A percentile compares a stretch with the other conserved stretches of the same genome.
Evolutionary conservation across 2,329 filamentous ascomycete species (phyloP).

Genomic region (Fonsecaea pugnacius): DNA sequence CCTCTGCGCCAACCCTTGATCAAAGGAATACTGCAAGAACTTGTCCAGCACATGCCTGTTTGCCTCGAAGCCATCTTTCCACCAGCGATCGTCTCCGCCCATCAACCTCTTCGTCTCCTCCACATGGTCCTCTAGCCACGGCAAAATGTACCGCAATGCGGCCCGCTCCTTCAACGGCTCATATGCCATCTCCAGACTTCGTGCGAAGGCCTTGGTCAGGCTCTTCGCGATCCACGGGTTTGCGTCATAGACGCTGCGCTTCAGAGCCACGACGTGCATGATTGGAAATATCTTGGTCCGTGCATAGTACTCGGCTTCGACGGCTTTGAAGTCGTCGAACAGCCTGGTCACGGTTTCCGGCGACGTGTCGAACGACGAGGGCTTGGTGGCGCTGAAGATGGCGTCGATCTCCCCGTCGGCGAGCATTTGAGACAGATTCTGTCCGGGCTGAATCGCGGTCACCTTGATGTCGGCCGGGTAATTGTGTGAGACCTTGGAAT

Average conservation of each 20-base stretch:
- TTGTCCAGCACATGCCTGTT: slow-evolving; percentile 35
- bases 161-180: slow-evolving; percentile 28
- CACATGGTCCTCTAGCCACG: slow-evolving; percentile 35
- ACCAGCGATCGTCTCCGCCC: slow-evolving; percentile 22
- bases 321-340: slow-evolving; percentile 34
- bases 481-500: slow-evolving; percentile 38
- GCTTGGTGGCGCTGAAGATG: slow-evolving; percentile 35
- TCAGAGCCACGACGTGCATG: slow-evolving; percentile 35
- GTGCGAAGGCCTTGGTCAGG: slow-evolving; percentile 34
- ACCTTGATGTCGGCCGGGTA: slow-evolving; percentile 35
- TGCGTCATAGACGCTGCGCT: slow-evolving; percentile 32
- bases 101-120: slow-evolving; percentile 27
- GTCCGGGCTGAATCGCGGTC: slow-evolving; percentile 12
- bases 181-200: slow-evolving; percentile 33
- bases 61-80: slow-evolving; percentile 35
- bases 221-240: slow-evolving; percentile 36
- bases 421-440: slow-evolving; percentile 34
- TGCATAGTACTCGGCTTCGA: slow-evolving; percentile 34
- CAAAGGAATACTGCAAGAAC: slow-evolving; percentile 30
- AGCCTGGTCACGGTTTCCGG: slow-evolving; percentile 21
- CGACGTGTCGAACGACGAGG: slow-evolving; percentile 29
- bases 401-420: slow-evolving; percentile 35
- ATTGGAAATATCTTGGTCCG: slow-evolving; percentile 35
- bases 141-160: slow-evolving; percentile 36
- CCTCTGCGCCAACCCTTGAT: slow-evolving; percentile 31